Evolutionary conservation across 2,329 filamentous ascomycete species (phyloP), one percentile per base, ranked within the genome.

Genomic region (Neonectria coccinea): DNA sequence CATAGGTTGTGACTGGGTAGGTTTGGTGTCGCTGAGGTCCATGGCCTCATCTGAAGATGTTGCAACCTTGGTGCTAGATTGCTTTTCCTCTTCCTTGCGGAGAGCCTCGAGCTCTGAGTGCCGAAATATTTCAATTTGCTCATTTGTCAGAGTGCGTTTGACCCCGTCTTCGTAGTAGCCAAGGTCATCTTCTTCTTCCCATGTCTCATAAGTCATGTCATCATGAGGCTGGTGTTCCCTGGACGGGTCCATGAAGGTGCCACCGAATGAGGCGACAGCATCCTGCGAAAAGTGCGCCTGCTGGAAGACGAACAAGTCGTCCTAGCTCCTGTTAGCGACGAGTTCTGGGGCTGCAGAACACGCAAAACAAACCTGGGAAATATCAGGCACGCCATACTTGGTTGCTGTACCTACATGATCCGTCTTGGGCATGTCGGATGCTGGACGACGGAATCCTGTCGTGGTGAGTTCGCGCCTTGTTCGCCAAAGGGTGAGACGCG

Each of bases 91-190:
- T 64, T 85, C 82, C 66, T 88, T 87, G 27, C 92, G 82, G 42
- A 97, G 81, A 12, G 87, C 80, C 74, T 96, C 90, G 22, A 97
- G 86, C 78, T 98, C 95, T 2, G 92, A 95, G 75, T 97, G 93
- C 66, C 94, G 87, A 77, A 97, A 97, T 66, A 97, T 95, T 57
- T 88, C 88, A 70, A 97, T 93, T 81, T 97, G 92, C 71, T 94
- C 92, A 74, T 97, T 92, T 10, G 94, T 97, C 72, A 98, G 83
- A 18, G 94, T 97, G 44, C 95, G 91, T 76, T 96, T 96, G 66
- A 89, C 88, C 3, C 95, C 94, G 74, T 98, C 94, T 1, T 87
- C 79, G 71, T 98, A 98, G 78, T 93, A 95, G 18, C 94, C 95
- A 16, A 97, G 82, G 1, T 81, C 88, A 74, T 92, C 91, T 42